Conservation (phyloP, 2,329 filamentous ascomycete species). For the Pyrenophora teres region DNA sequence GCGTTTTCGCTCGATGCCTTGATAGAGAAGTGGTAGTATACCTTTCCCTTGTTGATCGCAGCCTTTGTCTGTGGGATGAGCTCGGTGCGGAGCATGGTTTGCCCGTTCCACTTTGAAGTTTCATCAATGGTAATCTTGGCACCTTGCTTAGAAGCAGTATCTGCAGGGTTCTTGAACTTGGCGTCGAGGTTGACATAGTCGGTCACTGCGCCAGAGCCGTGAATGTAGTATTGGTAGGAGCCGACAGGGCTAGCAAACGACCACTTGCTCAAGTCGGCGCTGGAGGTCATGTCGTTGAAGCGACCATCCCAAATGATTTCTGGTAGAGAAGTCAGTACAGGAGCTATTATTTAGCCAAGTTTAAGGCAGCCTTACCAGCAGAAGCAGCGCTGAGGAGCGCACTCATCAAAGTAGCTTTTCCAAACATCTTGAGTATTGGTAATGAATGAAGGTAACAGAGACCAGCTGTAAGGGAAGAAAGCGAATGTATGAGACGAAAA, state of each 20-base stretch:
- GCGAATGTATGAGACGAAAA: constrained; percentile 18
- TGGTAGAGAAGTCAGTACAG: constrained; percentile 40
- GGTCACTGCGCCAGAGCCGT: constrained; percentile 62
- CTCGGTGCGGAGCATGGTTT: constrained; percentile 72
- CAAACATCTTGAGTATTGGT: constrained; percentile 36
- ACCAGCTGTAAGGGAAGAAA: constrained; percentile 27
- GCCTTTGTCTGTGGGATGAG: constrained; percentile 72
- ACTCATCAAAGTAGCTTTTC: constrained; percentile 36
- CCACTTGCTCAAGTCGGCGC: constrained; percentile 64
- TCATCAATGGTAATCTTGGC: constrained; percentile 70
- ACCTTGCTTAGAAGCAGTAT: constrained; percentile 64
- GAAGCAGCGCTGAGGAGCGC: constrained; percentile 42
- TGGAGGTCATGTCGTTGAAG: constrained; percentile 64
- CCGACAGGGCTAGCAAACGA: constrained; percentile 69
- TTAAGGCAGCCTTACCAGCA: constrained; percentile 25
- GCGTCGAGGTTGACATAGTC: constrained; percentile 66
- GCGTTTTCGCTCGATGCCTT: constrained; percentile 63
- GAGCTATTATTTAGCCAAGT: background rate
- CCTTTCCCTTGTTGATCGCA: constrained; percentile 66
- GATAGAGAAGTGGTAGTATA: constrained; percentile 75
- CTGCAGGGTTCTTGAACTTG: constrained; percentile 67
- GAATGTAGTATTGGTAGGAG: constrained; percentile 78
- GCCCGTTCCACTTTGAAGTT: constrained; percentile 72
- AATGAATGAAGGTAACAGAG: constrained; percentile 23
- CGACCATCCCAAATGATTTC: constrained; percentile 66